These are phyloP conservation scores for Starmerella floricola DNA, from an alignment of 805 yeast species.

Conservation along the genomic window DNA sequence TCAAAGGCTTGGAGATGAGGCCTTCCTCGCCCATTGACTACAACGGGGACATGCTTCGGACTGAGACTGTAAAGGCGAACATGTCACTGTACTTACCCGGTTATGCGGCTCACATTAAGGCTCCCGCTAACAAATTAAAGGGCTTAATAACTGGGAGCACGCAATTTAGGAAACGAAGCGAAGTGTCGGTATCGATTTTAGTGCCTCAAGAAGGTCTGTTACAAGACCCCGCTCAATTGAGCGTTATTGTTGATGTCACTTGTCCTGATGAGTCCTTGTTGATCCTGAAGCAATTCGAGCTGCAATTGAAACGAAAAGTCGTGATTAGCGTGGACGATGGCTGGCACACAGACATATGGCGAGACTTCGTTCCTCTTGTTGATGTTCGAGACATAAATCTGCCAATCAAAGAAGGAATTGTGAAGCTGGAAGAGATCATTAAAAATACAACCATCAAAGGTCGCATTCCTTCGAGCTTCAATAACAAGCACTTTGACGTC, in stretches of 20 bases:
- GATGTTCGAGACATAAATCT: not conserved
- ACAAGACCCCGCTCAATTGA: constrained; percentile 12
- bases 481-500: constrained; percentile 11
- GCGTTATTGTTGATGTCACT: constrained; percentile 5
- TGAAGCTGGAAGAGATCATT: constrained; percentile 7
- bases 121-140: constrained; percentile 13
- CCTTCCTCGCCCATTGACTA: constrained; percentile 4
- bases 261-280: constrained; percentile 11
- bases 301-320: constrained; percentile 15
- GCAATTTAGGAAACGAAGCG: constrained; percentile 4
- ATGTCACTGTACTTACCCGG: constrained; percentile 13
- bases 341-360: constrained; percentile 8
- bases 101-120: constrained; percentile 10
- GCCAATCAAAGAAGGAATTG: constrained; percentile 13
- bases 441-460: constrained; percentile 3
- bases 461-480: constrained; percentile 13
- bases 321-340: constrained; percentile 16
- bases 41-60: not conserved
- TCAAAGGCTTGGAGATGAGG: constrained; percentile 11
- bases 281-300: constrained; percentile 2
- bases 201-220: constrained; percentile 15
- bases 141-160: constrained; percentile 13
- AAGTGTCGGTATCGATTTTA: constrained; percentile 3
- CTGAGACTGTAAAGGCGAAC: not conserved
- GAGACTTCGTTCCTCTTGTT: constrained; percentile 6